A percentile compares a stretch with the other conserved stretches of the same genome.
These are phyloP conservation scores for Aegilops sharonensis DNA, from an alignment of 176 grass and related monocot species.

Conservation along the genomic window DNA sequence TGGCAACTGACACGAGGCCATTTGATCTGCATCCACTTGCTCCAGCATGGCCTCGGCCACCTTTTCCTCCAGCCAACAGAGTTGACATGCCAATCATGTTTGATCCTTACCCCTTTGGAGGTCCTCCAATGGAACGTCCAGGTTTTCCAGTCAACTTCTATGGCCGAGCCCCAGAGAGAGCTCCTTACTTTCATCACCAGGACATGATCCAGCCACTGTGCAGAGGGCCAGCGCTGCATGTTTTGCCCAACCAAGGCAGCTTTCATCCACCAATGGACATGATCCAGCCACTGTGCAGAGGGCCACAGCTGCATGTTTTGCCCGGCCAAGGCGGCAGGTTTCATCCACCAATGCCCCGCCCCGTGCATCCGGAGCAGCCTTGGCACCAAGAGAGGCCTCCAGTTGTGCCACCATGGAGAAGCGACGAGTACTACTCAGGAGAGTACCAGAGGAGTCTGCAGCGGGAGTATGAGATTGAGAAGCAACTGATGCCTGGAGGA, in stretches of 20 bases:
- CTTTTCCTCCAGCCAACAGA: background rate
- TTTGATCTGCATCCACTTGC: background rate
- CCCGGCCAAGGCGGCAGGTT: too few relatives aligned
- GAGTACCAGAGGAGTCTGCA: background rate
- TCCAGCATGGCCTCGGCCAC: background rate
- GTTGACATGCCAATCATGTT: background rate
- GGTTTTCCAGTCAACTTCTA: background rate
- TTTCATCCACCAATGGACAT: too few relatives aligned
- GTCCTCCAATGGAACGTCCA: slow-evolving; percentile 15
- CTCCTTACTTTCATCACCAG: background rate
- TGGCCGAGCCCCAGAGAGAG: background rate
- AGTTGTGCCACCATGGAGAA: background rate
- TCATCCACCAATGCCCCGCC: background rate
- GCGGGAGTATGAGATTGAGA: background rate
- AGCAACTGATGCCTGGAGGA: background rate
- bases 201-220: background rate
- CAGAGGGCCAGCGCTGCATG: too few relatives aligned
- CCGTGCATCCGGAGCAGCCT: background rate
- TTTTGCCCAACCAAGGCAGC: too few relatives aligned
- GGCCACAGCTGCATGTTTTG: too few relatives aligned
- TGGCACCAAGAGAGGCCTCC: background rate
- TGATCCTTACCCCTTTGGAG: background rate
- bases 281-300: too few relatives aligned
- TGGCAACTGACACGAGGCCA: background rate
- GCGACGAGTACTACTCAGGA: background rate